Conservation (phyloP, 352 stramenopile species). For the Phytophthora citrophthora region DNA sequence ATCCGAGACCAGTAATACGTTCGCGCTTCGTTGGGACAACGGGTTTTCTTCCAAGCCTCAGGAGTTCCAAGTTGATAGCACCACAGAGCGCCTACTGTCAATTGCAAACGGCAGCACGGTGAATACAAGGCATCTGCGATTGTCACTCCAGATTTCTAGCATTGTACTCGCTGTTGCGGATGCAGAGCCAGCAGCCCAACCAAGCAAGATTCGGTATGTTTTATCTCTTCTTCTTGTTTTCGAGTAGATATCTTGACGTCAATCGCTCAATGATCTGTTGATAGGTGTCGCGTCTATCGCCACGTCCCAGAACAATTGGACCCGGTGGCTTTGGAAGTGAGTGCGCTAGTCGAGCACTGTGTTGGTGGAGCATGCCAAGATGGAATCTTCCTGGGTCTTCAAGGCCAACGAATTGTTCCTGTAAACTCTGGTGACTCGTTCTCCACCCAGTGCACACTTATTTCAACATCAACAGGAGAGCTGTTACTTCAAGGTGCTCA, state of each 20-base stretch:
- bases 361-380: constrained; percentile 33
- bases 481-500: constrained; percentile 55
- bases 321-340: constrained; percentile 43
- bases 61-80: constrained; percentile 29
- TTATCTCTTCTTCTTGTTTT: background rate
- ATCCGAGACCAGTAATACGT: constrained; percentile 14
- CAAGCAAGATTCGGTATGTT: constrained; percentile 48
- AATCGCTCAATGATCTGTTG: constrained; percentile 6
- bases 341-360: constrained; percentile 48
- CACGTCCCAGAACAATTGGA: constrained; percentile 15
- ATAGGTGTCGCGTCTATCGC: constrained; percentile 52
- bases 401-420: constrained; percentile 43
- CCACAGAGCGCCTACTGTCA: constrained; percentile 30
- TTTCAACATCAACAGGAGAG: constrained; percentile 17
- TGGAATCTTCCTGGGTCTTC: constrained; percentile 57
- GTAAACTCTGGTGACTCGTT: constrained; percentile 44
- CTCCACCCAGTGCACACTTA: constrained; percentile 42
- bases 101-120: constrained; percentile 1
- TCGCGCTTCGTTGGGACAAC: constrained; percentile 38
- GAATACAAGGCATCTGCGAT: constrained; percentile 26
- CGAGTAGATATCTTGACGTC: background rate
- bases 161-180: constrained; percentile 27
- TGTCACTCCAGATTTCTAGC: constrained; percentile 42
- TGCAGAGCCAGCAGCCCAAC: background rate
- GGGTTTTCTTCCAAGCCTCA: constrained; percentile 39